These are phyloP conservation scores for Blastobotrys robertii DNA, from an alignment of 805 yeast genomes.

Conservation along the genomic window DNA sequence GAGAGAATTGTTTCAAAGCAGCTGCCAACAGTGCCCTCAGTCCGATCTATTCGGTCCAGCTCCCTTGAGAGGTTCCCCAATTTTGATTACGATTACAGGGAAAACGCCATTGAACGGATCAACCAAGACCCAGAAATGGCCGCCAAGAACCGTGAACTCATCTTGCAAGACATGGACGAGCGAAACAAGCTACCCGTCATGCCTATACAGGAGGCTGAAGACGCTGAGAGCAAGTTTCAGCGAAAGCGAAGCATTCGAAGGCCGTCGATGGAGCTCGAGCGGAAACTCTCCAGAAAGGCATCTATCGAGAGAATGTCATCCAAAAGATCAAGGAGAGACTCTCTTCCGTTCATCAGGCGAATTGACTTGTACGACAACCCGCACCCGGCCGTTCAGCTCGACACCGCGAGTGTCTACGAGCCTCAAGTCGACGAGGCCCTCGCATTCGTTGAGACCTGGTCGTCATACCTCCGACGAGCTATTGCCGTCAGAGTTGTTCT, in stretches of 20 bases:
- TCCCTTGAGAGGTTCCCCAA: neutral
- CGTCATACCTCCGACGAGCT: conserved; percentile 22
- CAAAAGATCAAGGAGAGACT: neutral
- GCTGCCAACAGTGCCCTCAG: neutral
- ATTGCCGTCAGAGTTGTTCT: conserved; percentile 25
- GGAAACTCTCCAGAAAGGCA: neutral
- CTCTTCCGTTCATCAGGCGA: conserved; percentile 4
- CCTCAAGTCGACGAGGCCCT: conserved; percentile 21
- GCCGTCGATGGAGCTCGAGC: neutral
- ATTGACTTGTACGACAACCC: conserved; percentile 7
- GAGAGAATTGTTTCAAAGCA: neutral
- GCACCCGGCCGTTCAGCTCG: conserved; percentile 3
- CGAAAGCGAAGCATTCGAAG: neutral
- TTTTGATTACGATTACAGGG: conserved; percentile 1
- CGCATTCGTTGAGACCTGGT: conserved; percentile 26
- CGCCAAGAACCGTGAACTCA: too few species aligned
- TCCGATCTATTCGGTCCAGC: neutral
- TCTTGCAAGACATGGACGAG: too few species aligned
- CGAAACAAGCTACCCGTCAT: too few species aligned
- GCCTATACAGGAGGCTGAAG: too few species aligned
- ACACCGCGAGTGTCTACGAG: neutral
- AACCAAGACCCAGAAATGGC: neutral
- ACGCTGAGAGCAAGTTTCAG: too few species aligned
- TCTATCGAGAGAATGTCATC: neutral
- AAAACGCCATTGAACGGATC: neutral